Evolutionary conservation across 169 alveolate species (phyloP).

Genomic region (Cryptosporidium sp.): DNA sequence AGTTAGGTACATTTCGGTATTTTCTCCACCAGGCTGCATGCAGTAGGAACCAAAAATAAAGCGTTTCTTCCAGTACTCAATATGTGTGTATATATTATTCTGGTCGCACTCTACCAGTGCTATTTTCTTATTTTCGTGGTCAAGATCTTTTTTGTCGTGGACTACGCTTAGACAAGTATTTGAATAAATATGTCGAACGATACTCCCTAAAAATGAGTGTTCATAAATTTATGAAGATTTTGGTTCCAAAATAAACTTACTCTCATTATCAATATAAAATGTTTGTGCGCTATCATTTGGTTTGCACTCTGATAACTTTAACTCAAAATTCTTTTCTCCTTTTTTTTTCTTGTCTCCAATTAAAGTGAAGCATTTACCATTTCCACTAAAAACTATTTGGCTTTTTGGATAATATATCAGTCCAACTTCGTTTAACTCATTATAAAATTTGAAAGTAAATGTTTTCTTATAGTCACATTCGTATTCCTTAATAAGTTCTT

Average conservation of each 20-base stretch:
- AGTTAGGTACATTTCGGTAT: background rate
- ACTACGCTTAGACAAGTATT: constrained; percentile 17
- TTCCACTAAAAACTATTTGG: constrained; percentile 6
- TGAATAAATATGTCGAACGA: constrained; percentile 20
- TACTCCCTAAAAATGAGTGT: constrained; percentile 7
- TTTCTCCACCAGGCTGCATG: constrained; percentile 3
- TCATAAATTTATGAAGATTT: background rate
- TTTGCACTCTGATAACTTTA: constrained; percentile 21
- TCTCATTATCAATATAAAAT: constrained; percentile 26
- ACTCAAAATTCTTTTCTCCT: background rate
- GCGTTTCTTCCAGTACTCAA: constrained; percentile 55
- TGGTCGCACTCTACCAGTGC: constrained; percentile 5
- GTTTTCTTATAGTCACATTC: background rate
- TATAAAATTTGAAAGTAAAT: background rate
- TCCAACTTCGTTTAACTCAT: constrained; percentile 37
- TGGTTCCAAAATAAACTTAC: constrained; percentile 28
- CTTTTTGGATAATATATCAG: background rate
- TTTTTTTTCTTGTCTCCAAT: background rate
- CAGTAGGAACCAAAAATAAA: constrained; percentile 59
- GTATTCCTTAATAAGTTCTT: constrained; percentile 1
- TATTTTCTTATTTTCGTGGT: constrained; percentile 2
- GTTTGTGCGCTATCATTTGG: background rate
- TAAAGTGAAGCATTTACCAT: constrained; percentile 35
- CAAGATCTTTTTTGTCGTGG: background rate
- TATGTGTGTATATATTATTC: constrained; percentile 9